Evolutionary conservation across 805 yeast genomes (phyloP), one percentile per base, ranked within the genome.

Genomic region (Jamesozyma lodderae): DNA sequence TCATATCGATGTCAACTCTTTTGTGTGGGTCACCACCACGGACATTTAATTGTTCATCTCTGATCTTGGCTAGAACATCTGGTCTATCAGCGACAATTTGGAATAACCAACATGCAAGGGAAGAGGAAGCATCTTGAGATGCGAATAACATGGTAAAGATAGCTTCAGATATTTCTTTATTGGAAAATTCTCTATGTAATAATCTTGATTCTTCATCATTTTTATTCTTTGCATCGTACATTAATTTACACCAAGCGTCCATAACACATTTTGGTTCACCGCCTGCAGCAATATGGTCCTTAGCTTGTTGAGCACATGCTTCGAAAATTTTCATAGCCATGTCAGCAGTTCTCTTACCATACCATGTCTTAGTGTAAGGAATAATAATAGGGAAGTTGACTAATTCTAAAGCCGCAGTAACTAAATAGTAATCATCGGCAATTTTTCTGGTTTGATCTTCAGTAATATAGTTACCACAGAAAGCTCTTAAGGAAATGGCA

Each of bases 291-390:
- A 90, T 81, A 56, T 79, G 79, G 41, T 72, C 74, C 63, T 90
- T 90, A 38, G 97, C 84, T 75, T 69, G 75, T 49, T 72, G 86
- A 14, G 98, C 95, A 69, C 97, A 90, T 20, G 64, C 64, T 55
- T 79, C 96, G 53, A 92, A 87, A 51, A 86, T 79, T 51, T 77
- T 80, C 96, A 92, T 90, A 14, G 95, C 85, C 70, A 80, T 76
- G 60, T 92, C 95, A 41, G 96, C 94, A 55, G 88, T 82, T 58
- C 73, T 77, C 68, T 84, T 81, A 49, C 98, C 98, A 64, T 88
- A 85, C 98, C 98, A 92, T 25, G 98, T 81, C 68, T 90, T 92
- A 44, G 98, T 87, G 71, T 73, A 92, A 22, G 98, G 98, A 35
- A 92, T 62, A 47, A 92, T 90, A 53, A 92, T 84, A 45, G 98